Conservation (phyloP, 2,329 filamentous ascomycete genomes). For the Chalaropsis ovoidea region DNA sequence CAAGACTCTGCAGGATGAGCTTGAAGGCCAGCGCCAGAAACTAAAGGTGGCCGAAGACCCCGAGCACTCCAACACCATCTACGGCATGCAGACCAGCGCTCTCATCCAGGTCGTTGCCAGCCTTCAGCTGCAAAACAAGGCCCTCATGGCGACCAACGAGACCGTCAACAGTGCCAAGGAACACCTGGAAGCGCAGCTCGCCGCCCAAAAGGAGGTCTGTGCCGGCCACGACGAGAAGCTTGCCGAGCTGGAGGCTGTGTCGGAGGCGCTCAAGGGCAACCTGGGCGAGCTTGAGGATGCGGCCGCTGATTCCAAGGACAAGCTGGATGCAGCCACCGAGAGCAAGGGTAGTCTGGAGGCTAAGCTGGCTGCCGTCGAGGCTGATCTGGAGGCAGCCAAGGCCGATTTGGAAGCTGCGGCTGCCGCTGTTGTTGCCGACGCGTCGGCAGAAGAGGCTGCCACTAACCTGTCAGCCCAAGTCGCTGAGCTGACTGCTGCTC, state of each 20-base stretch:
- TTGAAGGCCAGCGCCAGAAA: conserved; percentile 55
- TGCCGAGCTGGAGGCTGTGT: conserved; percentile 17
- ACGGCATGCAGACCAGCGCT: conserved; percentile 19
- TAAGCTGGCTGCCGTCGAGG: conserved; percentile 12
- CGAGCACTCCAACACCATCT: conserved; percentile 20
- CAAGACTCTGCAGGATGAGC: conserved; percentile 18
- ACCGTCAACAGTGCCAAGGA: conserved; percentile 8
- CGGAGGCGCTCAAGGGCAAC: conserved; percentile 13
- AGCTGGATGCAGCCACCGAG: conserved; percentile 5
- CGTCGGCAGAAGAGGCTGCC: not conserved
- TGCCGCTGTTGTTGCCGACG: not conserved
- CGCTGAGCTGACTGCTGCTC: conserved; percentile 8
- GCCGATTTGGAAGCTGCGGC: conserved; percentile 13
- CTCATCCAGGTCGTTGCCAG: conserved; percentile 20
- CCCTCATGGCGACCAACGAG: conserved; percentile 13
- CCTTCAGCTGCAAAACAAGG: conserved; percentile 22
- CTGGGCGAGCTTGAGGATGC: conserved; percentile 13
- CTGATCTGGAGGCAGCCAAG: conserved; percentile 14
- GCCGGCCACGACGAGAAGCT: conserved; percentile 18
- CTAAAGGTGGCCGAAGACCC: conserved; percentile 29
- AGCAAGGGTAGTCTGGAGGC: conserved; percentile 14
- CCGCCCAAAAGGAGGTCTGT: conserved; percentile 13
- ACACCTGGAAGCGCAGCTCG: conserved; percentile 5
- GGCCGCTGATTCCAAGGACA: not conserved
- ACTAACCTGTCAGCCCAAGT: conserved; percentile 17